phyloP scores from a whole-genome alignment of 73 alveolate genomes.

The Paramecium sonneborni region DNA sequence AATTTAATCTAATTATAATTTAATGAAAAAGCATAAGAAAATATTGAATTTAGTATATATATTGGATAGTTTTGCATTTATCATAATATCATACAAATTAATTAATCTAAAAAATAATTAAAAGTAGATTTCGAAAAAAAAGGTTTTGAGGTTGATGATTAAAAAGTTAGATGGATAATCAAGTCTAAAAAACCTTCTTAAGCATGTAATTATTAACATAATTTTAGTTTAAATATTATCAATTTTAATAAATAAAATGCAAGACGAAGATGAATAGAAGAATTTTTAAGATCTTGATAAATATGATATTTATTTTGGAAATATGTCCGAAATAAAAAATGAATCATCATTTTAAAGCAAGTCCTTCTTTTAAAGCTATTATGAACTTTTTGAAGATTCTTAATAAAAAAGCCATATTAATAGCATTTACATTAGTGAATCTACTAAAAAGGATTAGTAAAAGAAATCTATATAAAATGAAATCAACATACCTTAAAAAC shows the following conservation, averaged over 20 bases:
- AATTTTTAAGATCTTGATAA: not conserved
- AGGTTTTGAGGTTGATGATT: not conserved
- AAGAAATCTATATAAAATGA: no score
- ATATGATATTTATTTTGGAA: not conserved
- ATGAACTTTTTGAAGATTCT: not conserved
- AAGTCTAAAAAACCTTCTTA: not conserved
- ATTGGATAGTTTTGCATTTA: not conserved
- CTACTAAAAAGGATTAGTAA: no score
- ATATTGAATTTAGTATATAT: not conserved
- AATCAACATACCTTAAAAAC: no score
- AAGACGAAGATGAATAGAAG: not conserved
- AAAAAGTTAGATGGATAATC: not conserved
- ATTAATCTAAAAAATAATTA: not conserved
- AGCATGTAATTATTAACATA: not conserved
- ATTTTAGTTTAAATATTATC: not conserved
- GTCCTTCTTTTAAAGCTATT: not conserved
- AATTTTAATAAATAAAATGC: not conserved
- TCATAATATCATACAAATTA: not conserved
- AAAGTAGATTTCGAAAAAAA: not conserved
- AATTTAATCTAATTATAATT: not conserved
- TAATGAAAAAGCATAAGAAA: not conserved
- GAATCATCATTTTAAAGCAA: not conserved
- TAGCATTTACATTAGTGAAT: no score
- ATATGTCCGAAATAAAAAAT: not conserved
- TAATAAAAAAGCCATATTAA: not conserved